Evolutionary conservation across 164 flowering plant genomes (phyloP), one percentile per base, ranked within the genome.

Genomic region (Piper betle): DNA sequence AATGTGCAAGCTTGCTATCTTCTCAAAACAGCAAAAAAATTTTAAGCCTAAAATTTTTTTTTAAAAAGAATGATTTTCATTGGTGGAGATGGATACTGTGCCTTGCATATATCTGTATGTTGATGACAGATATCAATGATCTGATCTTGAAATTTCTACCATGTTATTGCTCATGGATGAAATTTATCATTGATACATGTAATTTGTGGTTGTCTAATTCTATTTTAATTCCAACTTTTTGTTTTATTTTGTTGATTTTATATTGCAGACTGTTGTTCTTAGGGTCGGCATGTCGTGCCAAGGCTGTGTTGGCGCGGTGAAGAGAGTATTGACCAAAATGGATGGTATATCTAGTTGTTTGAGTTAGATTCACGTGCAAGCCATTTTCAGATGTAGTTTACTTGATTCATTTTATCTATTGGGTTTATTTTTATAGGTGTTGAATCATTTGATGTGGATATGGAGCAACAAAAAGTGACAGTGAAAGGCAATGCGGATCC

Each of bases 251-350:
- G 50, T 3, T 6, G 8, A 2, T 41, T 43, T 9, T 46, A 9
- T 15, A 9, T 17, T 77, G 81, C 90, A 91, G 96, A 89, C 96
- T 62, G 91, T 85, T 60, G 93, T 84, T 48, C 98, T 92, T 60
- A 92, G 83, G 80, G 98, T 89, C 75, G 88, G 68, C 55, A 89
- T 92, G 96, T 79, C 95, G 53, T 92, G 98, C 71, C 74, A 77
- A 77, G 98, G 96, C 57, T 92, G 98, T 62, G 75, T 65, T 55
- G 98, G 98, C 4, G 98, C 98, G 9, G 98, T 92, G 63, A 84
- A 78, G 73, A 81, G 98, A 78, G 98, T 92, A 53, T 73, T 92
- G 52, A 80, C 77, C 43, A 89, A 89, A 77, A 81, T 89, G 89
- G 90, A 88, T 79, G 98, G 98, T 88, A 58, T 2, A 37, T 5